phyloP scores from a whole-genome alignment of 2,329 filamentous ascomycete genomes.

The Claviceps monticola region DNA sequence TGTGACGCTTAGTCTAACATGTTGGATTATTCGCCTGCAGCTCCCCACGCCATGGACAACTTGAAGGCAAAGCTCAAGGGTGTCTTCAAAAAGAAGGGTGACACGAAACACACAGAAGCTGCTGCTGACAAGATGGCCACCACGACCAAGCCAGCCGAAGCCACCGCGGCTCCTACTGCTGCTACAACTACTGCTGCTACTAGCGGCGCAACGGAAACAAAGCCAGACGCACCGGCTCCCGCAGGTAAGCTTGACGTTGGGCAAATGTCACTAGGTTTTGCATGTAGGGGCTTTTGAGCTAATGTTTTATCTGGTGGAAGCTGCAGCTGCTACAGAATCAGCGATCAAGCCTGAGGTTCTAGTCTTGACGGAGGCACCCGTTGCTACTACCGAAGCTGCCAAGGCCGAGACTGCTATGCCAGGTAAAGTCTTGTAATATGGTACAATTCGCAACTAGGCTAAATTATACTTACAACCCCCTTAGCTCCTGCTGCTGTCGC shows the following conservation, averaged over 20 bases:
- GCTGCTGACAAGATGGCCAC: conserved; percentile 11
- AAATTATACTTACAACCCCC: background rate
- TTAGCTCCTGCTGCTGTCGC: conserved; percentile 5
- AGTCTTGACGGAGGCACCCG: background rate
- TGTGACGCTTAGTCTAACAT: conserved; percentile 3
- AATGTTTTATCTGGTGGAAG: conserved; percentile 10
- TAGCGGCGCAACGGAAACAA: conserved; percentile 22
- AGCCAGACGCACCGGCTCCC: conserved; percentile 18
- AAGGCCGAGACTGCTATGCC: conserved; percentile 2
- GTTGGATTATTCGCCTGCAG: conserved; percentile 16
- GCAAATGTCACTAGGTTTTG: background rate
- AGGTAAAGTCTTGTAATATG: background rate
- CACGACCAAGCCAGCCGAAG: conserved; percentile 14
- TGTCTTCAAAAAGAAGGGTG: conserved; percentile 34
- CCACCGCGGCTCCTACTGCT: conserved; percentile 11
- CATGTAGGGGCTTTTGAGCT: background rate
- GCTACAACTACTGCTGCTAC: conserved; percentile 15
- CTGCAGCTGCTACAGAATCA: conserved; percentile 10
- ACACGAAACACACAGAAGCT: conserved; percentile 16
- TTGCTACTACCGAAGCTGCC: background rate
- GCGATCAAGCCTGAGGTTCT: background rate
- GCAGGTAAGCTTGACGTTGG: conserved; percentile 13
- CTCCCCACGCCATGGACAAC: conserved; percentile 37
- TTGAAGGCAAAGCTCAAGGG: conserved; percentile 41
- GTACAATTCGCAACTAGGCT: too few species aligned